Percentiles rank a stretch among this genome's conserved stretches.
These are phyloP conservation scores for Podospora anserina DNA, from an alignment of 495 filamentous ascomycete species.

Conservation along the genomic window DNA sequence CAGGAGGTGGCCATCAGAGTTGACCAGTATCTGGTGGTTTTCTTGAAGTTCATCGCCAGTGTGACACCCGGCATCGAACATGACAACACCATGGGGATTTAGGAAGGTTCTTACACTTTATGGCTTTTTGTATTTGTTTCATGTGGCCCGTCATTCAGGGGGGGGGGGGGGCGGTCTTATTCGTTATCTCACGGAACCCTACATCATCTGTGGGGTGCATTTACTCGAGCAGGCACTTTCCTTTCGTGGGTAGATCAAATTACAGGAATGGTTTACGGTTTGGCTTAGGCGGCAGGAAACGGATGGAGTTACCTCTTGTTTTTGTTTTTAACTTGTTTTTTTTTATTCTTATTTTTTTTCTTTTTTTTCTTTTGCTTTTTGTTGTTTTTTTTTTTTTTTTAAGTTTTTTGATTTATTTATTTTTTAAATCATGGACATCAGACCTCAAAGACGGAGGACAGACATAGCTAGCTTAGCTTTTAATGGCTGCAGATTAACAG, in stretches of 20 bases:
- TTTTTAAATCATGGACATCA: not conserved
- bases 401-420: too few relatives aligned
- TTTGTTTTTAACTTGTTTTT: too few relatives aligned
- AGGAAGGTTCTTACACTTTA: constrained; percentile 7
- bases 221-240: not conserved
- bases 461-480: not conserved
- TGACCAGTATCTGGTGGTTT: constrained; percentile 96
- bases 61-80: constrained; percentile 97
- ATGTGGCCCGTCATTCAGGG: not conserved
- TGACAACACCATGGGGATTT: constrained; percentile 98
- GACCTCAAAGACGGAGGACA: not conserved
- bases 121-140: not conserved
- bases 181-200: not conserved
- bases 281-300: not conserved
- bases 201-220: not conserved
- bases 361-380: too few relatives aligned
- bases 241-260: constrained; percentile 10
- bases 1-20: constrained; percentile 89
- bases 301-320: not conserved
- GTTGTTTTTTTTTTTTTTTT: too few relatives aligned
- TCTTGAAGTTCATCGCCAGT: constrained; percentile 97
- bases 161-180: not conserved
- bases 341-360: too few relatives aligned
- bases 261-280: not conserved
- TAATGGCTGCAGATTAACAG: not conserved